phyloP scores from a whole-genome alignment of 192 early-diverging fungal genomes.

The Linnemannia exigua region DNA sequence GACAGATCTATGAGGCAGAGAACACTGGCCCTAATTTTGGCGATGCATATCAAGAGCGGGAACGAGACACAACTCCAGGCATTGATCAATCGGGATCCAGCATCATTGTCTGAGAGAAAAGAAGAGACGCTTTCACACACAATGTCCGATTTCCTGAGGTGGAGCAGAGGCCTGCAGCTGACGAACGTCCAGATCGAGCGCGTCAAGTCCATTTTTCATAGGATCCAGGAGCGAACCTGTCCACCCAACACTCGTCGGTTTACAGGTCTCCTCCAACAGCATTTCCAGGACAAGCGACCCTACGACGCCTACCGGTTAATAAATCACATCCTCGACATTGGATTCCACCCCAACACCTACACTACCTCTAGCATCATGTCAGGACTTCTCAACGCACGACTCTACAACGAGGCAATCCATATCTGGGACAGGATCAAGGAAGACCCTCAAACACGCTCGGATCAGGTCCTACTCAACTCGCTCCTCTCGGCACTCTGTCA shows the following conservation, averaged over 20 bases:
- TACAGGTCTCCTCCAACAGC: slow-evolving; percentile 12
- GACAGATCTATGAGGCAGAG: background rate
- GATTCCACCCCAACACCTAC: slow-evolving; percentile 17
- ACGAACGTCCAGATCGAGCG: slow-evolving; percentile 11
- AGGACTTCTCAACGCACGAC: slow-evolving; percentile 24
- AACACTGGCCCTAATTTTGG: slow-evolving; percentile 22
- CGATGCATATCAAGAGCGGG: slow-evolving; percentile 44
- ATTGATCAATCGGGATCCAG: background rate
- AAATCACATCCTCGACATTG: slow-evolving; percentile 45
- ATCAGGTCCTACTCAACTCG: slow-evolving; percentile 16
- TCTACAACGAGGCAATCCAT: slow-evolving; percentile 13
- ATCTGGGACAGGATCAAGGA: slow-evolving; percentile 18
- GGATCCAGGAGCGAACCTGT: slow-evolving; percentile 11
- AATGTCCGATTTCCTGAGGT: slow-evolving; percentile 33
- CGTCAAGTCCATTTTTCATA: slow-evolving; percentile 12
- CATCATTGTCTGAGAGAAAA: background rate
- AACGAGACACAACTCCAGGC: slow-evolving; percentile 9
- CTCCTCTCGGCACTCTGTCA: slow-evolving; percentile 32
- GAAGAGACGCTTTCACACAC: background rate
- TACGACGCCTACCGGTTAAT: slow-evolving; percentile 24
- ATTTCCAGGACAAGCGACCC: slow-evolving; percentile 4
- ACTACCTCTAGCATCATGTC: slow-evolving; percentile 31
- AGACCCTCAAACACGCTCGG: background rate
- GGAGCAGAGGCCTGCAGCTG: slow-evolving; percentile 42
- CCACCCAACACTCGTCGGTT: slow-evolving; percentile 34